Evolutionary conservation across 2,329 filamentous ascomycete species (phyloP).

Genomic region (Gnomoniopsis sp.): DNA sequence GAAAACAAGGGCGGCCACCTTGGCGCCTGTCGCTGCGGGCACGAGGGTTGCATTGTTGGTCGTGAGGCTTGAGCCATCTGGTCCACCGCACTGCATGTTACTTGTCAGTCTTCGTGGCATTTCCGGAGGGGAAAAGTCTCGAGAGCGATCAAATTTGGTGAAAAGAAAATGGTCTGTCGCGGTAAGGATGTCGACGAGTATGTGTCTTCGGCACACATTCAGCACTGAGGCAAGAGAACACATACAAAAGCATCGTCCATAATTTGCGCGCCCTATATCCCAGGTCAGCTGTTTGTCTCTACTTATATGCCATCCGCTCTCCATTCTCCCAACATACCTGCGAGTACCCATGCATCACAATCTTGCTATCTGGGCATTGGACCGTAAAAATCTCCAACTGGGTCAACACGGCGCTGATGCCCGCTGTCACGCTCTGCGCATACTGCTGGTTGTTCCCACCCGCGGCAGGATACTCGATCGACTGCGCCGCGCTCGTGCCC

Average conservation of each 20-base stretch:
- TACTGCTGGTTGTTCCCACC: conserved; percentile 46
- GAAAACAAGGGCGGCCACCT: conserved; percentile 55
- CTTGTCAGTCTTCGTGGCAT: background rate
- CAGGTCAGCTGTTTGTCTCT: background rate
- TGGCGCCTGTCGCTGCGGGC: conserved; percentile 41
- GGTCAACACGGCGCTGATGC: conserved; percentile 48
- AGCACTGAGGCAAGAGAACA: background rate
- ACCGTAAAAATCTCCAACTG: conserved; percentile 45
- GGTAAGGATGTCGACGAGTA: no score
- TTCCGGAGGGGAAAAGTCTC: background rate
- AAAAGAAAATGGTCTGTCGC: background rate
- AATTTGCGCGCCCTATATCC: conserved; percentile 54
- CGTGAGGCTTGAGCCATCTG: conserved; percentile 43
- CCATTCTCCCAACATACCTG: conserved; percentile 38
- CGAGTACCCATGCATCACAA: conserved; percentile 60
- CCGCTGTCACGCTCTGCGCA: conserved; percentile 47
- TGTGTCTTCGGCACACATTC: no score
- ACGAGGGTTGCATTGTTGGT: conserved; percentile 41
- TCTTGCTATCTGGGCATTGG: conserved; percentile 49
- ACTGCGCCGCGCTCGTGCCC: conserved; percentile 39
- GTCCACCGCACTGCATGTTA: conserved; percentile 47
- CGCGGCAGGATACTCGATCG: conserved; percentile 51
- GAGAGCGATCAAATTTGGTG: conserved; percentile 24
- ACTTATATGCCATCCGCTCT: background rate
- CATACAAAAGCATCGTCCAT: conserved; percentile 48